These are phyloP conservation scores for Fusarium neocosmosporiellum DNA, from an alignment of 2,329 filamentous ascomycete genomes.

Conservation along the genomic window DNA sequence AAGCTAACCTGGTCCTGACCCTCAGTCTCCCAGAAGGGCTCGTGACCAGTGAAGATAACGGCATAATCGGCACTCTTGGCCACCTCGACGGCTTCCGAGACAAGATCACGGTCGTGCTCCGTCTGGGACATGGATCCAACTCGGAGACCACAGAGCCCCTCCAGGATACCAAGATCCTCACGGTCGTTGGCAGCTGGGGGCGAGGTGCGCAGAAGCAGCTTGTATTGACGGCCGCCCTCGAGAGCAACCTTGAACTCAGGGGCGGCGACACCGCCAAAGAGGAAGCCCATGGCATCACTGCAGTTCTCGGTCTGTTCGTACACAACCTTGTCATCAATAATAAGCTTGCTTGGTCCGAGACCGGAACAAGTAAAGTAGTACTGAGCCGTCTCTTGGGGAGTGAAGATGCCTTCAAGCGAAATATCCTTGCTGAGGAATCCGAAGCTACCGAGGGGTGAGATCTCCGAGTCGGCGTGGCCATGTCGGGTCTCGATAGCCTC, in stretches of 20 bases:
- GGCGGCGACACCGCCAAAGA: slow-evolving; percentile 46
- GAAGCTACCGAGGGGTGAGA: slow-evolving; percentile 37
- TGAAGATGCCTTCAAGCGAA: slow-evolving; percentile 47
- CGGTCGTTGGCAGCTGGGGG: slow-evolving; percentile 40
- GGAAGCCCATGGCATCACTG: slow-evolving; percentile 49
- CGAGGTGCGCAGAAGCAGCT: slow-evolving; percentile 44
- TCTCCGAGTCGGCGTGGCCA: slow-evolving; percentile 41
- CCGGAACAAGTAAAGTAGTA: slow-evolving; percentile 49
- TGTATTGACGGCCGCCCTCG: slow-evolving; percentile 46
- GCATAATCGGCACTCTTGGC: slow-evolving; percentile 72
- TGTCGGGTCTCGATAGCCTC: slow-evolving; percentile 40
- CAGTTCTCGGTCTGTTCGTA: slow-evolving; percentile 48
- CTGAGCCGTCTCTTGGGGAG: slow-evolving; percentile 42
- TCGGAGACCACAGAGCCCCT: slow-evolving; percentile 47
- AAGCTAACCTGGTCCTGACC: slow-evolving; percentile 77
- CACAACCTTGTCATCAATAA: slow-evolving; percentile 46
- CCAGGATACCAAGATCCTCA: slow-evolving; percentile 47
- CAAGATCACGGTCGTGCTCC: slow-evolving; percentile 50
- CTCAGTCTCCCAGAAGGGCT: slow-evolving; percentile 62
- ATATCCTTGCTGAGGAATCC: slow-evolving; percentile 42
- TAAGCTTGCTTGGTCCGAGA: slow-evolving; percentile 46
- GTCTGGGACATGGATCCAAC: slow-evolving; percentile 47
- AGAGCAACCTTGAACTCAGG: slow-evolving; percentile 46
- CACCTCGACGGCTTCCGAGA: slow-evolving; percentile 63
- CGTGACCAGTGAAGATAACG: slow-evolving; percentile 66